Evolutionary conservation across 1,139 yeast species (phyloP).

Genomic region (Debaryomyces singareniensis): DNA sequence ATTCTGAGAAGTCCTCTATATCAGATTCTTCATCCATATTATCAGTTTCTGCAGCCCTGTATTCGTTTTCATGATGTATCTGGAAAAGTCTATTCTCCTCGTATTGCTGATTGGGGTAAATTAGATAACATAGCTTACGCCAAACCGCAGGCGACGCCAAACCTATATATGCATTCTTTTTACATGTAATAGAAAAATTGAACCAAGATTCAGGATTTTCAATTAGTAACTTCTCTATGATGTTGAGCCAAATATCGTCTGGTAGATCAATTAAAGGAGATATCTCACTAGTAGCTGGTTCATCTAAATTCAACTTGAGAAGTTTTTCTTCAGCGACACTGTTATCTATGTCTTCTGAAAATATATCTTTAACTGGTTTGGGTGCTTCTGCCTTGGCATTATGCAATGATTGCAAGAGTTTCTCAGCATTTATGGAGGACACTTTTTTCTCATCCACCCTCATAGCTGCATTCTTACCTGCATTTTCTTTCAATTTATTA

Average conservation of each 20-base stretch:
- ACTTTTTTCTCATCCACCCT: slow-evolving; percentile 27
- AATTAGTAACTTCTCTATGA: slow-evolving; percentile 48
- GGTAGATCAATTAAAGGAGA: slow-evolving; percentile 56
- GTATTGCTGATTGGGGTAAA: slow-evolving; percentile 55
- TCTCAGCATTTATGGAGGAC: slow-evolving; percentile 31
- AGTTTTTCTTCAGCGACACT: slow-evolving; percentile 20
- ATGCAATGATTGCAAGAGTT: slow-evolving; percentile 26
- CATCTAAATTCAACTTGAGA: slow-evolving; percentile 27
- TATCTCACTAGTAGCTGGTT: slow-evolving; percentile 31
- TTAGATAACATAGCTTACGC: slow-evolving; percentile 47
- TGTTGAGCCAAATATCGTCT: slow-evolving; percentile 53
- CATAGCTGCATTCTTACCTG: slow-evolving; percentile 24
- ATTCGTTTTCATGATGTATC: slow-evolving; percentile 3
- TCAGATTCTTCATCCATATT: not conserved
- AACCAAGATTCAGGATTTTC: slow-evolving; percentile 64
- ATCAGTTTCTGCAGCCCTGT: not conserved
- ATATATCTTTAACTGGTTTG: slow-evolving; percentile 9
- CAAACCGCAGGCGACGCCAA: slow-evolving; percentile 50
- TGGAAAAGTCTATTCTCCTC: slow-evolving; percentile 27
- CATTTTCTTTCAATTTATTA: slow-evolving; percentile 17
- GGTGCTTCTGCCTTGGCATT: slow-evolving; percentile 25
- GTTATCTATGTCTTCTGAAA: slow-evolving; percentile 8
- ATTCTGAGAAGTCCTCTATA: not conserved
- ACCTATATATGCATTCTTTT: slow-evolving; percentile 56
- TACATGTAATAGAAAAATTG: slow-evolving; percentile 55